Base-by-base conservation (phyloP, 345 rosid species). In the Erysimum cheiranthoides region DNA sequence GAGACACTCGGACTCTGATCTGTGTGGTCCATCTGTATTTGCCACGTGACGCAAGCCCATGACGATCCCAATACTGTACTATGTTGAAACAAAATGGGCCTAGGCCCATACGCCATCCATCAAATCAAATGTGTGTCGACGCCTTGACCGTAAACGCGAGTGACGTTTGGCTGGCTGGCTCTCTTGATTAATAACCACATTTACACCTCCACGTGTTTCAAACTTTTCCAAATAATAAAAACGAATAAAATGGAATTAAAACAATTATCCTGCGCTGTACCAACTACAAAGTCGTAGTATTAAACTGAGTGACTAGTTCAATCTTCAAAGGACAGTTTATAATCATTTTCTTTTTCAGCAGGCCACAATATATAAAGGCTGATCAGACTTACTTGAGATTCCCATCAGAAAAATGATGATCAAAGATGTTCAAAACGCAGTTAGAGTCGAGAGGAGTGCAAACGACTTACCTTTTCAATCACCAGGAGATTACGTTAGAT, bases 401-500 rank as follows among this genome's bases (percentile, higher is more conserved):
- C 16, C 62, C 36, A 49, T 34, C 36, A 35, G 3, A 6, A 36
- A 76, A 35, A 76, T 63, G 72, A 65, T 78, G 77, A 71, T 71
- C 5, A 71, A 47, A 56, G 59, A 78, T 78, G n/a, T 45, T 49
- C 61, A 65, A 71, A 54, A 36, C 61, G 21, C 46, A 61, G 36
- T 35, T 31, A 62, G 70, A 70, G 28, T 52, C 16, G 34, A 61
- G 27, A 49, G 14, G 31, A 43, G 5, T 40, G 11, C 27, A 52
- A 14, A 27, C 18, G 34, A 57, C 4, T 36, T 6, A 25, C 5
- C 28, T 35, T 39, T 63, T 13, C 61, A 64, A 4, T 77, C 80
- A 14, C 73, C 80, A 14, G 80, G 72, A 34, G 76, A 77, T 71
- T 64, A 71, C 47, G 76, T 38, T 38, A 71, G 73, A 32, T 77